phyloP scores from a whole-genome alignment of 2,329 filamentous ascomycete genomes.

The Fusarium robinianum region DNA sequence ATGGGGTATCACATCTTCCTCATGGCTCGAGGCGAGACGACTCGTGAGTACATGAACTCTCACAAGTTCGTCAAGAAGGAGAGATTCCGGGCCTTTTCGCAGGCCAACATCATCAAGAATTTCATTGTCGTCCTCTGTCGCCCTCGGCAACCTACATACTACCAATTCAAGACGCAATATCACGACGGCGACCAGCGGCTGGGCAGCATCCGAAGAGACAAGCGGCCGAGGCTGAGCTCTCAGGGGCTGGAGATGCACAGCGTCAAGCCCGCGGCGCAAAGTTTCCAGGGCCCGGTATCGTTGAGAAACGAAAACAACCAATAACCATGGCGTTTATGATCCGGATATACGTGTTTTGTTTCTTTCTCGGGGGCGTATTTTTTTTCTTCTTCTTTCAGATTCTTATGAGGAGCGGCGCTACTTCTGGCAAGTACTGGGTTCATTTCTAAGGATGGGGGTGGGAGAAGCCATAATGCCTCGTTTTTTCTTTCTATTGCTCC shows the following conservation, averaged over 20 bases:
- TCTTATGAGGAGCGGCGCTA: conserved; percentile 21
- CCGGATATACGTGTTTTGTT: conserved; percentile 6
- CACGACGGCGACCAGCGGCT: conserved; percentile 84
- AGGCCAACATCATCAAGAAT: conserved; percentile 75
- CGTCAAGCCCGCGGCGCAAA: conserved; percentile 52
- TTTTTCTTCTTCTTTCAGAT: conserved; percentile 11
- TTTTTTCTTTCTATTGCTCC: conserved; percentile 12
- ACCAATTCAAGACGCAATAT: conserved; percentile 81
- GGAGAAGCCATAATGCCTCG: conserved; percentile 30
- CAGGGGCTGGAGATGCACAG: conserved; percentile 82
- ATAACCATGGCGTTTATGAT: conserved; percentile 15
- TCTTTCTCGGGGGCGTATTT: conserved; percentile 17
- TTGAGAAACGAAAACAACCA: conserved; percentile 45
- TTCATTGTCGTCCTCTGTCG: conserved; percentile 80
- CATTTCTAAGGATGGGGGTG: conserved; percentile 22
- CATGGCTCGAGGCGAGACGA: conserved; percentile 89
- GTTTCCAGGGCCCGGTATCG: conserved; percentile 60
- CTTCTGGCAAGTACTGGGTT: conserved; percentile 35
- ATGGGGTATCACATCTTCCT: conserved; percentile 91
- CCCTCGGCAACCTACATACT: conserved; percentile 84
- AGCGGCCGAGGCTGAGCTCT: conserved; percentile 52
- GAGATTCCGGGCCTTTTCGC: conserved; percentile 86
- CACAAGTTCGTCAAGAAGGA: conserved; percentile 95
- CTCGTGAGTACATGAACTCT: conserved; percentile 91
- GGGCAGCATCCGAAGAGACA: conserved; percentile 53